A percentile compares a stretch with the other conserved stretches of the same genome.
Evolutionary conservation across 2,329 filamentous ascomycete species (phyloP).

Genomic region (Xylaria polymorpha): DNA sequence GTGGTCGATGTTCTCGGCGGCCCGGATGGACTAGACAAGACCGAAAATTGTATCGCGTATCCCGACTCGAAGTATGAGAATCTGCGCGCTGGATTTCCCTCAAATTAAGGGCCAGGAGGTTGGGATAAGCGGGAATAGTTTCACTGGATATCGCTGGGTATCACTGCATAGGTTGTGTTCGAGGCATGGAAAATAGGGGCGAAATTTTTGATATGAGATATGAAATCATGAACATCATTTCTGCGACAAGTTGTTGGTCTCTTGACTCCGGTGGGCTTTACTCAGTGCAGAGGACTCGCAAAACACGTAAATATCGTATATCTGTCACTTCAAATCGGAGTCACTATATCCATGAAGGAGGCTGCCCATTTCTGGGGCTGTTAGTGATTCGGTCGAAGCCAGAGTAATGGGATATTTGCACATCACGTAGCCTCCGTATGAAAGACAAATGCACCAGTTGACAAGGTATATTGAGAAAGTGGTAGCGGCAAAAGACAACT

Average conservation of each 20-base stretch:
- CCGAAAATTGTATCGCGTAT: constrained; percentile 70
- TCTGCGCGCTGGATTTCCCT: constrained; percentile 67
- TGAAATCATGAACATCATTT: constrained; percentile 13
- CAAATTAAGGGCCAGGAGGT: constrained; percentile 49
- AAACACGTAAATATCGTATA: not conserved
- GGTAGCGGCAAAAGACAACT: constrained; percentile 19
- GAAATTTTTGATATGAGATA: constrained; percentile 14
- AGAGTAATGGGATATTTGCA: not conserved
- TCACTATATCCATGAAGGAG: not conserved
- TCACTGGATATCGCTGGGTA: not conserved
- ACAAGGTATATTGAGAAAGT: constrained; percentile 37
- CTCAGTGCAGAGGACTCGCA: not conserved
- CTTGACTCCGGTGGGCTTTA: not conserved
- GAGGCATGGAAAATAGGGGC: constrained; percentile 9
- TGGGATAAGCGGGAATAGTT: not conserved
- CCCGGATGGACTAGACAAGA: constrained; percentile 59
- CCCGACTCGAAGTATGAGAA: constrained; percentile 79
- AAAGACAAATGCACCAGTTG: constrained; percentile 24
- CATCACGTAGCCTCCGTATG: not conserved
- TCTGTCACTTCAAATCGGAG: not conserved
- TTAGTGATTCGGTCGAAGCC: not conserved
- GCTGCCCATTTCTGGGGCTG: not conserved
- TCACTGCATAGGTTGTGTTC: not conserved
- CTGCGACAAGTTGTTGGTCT: not conserved
- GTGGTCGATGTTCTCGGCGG: constrained; percentile 72